A percentile compares a stretch with the other conserved stretches of the same genome.
These are phyloP conservation scores for Leishmania arabica DNA, from an alignment of 208 protist genomes.

Conservation along the genomic window DNA sequence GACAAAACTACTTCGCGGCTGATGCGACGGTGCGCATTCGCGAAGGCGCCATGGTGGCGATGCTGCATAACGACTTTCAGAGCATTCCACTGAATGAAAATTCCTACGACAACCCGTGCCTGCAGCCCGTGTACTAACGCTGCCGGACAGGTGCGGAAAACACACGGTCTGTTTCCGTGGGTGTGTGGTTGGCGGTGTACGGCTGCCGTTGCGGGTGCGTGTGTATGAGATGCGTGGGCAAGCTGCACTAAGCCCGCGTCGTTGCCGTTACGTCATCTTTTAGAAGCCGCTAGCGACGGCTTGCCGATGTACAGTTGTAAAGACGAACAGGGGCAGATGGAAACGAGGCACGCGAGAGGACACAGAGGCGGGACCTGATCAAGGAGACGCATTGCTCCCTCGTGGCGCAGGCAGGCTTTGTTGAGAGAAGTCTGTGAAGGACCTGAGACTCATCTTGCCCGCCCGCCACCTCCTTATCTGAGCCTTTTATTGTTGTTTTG, in stretches of 20 bases:
- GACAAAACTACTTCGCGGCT: slow-evolving; percentile 62
- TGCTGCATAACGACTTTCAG: slow-evolving; percentile 73
- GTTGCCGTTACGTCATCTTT: neutral
- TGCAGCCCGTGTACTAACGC: slow-evolving; percentile 68
- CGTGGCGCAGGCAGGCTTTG: neutral
- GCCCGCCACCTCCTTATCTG: neutral
- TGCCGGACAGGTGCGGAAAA: neutral
- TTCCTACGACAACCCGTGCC: slow-evolving; percentile 55
- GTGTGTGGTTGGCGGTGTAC: neutral
- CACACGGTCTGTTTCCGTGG: neutral
- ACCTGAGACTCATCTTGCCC: neutral
- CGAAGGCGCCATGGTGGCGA: slow-evolving; percentile 42
- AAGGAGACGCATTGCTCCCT: neutral
- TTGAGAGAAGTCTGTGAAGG: neutral
- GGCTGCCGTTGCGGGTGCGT: neutral
- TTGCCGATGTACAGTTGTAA: slow-evolving; percentile 2
- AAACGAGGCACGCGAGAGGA: neutral
- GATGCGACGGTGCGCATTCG: slow-evolving; percentile 64
- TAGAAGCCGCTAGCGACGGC: neutral
- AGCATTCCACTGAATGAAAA: slow-evolving; percentile 65
- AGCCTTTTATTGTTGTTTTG: neutral
- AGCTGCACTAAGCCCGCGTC: neutral
- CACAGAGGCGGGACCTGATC: neutral
- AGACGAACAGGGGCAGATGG: neutral
- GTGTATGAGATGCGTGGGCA: neutral